Percentiles rank a stretch among this genome's conserved stretches.
Conservation (phyloP, 192 early-diverging fungal species). For the Oehlia diaphana region DNA sequence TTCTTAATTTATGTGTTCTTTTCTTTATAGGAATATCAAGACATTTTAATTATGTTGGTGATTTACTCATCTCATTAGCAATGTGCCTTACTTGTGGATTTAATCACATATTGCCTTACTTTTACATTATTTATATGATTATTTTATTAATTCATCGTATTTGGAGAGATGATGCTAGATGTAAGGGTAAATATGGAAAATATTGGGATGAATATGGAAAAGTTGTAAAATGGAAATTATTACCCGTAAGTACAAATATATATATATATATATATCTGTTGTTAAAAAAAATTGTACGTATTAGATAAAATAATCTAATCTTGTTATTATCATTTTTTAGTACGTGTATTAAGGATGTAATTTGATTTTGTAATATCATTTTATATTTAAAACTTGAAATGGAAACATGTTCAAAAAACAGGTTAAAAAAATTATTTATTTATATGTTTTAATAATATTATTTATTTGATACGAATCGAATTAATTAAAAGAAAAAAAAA, state of each 20-base stretch:
- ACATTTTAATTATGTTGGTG: slow-evolving; percentile 85
- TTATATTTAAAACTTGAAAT: too few relatives aligned
- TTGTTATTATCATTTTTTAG: too few relatives aligned
- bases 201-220: slow-evolving; percentile 77
- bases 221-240: slow-evolving; percentile 32
- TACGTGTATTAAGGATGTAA: too few relatives aligned
- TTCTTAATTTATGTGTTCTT: not conserved
- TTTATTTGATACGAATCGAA: too few relatives aligned
- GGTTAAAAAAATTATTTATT: too few relatives aligned
- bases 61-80: slow-evolving; percentile 68
- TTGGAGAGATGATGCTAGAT: slow-evolving; percentile 68
- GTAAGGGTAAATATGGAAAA: slow-evolving; percentile 77
- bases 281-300: too few relatives aligned
- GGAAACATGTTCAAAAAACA: too few relatives aligned
- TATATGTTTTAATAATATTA: too few relatives aligned
- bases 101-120: slow-evolving; percentile 69
- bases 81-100: slow-evolving; percentile 75
- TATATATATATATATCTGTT: too few relatives aligned
- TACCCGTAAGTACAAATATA: slow-evolving; percentile 19
- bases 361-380: too few relatives aligned
- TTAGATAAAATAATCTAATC: too few relatives aligned
- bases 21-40: slow-evolving; percentile 53
- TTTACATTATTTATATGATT: slow-evolving; percentile 81
- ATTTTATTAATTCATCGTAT: slow-evolving; percentile 71
- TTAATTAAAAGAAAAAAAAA: too few relatives aligned